Percentiles rank a stretch among this genome's conserved stretches.
phyloP scores from a whole-genome alignment of 768 basidiomycete genomes.

The Lactarius vividus region DNA sequence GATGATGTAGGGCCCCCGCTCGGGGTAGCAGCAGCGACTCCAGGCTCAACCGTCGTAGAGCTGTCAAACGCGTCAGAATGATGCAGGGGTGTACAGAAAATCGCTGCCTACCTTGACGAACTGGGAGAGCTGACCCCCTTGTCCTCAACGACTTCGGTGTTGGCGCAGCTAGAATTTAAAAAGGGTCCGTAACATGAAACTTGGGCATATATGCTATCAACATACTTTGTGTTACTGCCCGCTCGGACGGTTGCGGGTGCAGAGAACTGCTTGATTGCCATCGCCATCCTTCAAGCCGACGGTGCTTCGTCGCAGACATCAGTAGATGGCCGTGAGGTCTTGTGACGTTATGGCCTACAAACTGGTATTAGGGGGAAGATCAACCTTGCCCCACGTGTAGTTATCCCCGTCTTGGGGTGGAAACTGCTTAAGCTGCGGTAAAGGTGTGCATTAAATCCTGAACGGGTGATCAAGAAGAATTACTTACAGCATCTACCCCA shows the following conservation, averaged over 20 bases:
- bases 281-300: constrained; percentile 55
- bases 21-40: background rate
- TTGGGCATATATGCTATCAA: background rate
- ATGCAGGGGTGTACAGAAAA: background rate
- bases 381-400: constrained; percentile 52
- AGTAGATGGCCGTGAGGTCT: background rate
- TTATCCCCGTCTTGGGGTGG: constrained; percentile 41
- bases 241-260: constrained; percentile 46
- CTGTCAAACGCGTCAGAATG: background rate
- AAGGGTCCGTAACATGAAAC: background rate
- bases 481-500: constrained; percentile 49
- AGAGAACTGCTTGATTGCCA: constrained; percentile 51
- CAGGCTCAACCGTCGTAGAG: background rate
- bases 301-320: constrained; percentile 41
- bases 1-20: background rate
- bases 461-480: background rate
- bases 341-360: constrained; percentile 42
- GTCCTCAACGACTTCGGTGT: constrained; percentile 16
- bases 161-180: constrained; percentile 19
- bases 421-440: constrained; percentile 52
- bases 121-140: constrained; percentile 7
- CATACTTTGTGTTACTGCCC: constrained; percentile 40
- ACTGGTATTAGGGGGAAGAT: constrained; percentile 42
- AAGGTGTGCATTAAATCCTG: background rate
- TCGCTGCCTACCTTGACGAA: background rate